phyloP scores from a whole-genome alignment of 2,329 filamentous ascomycete genomes.

The Geoglossum cookeanum region DNA sequence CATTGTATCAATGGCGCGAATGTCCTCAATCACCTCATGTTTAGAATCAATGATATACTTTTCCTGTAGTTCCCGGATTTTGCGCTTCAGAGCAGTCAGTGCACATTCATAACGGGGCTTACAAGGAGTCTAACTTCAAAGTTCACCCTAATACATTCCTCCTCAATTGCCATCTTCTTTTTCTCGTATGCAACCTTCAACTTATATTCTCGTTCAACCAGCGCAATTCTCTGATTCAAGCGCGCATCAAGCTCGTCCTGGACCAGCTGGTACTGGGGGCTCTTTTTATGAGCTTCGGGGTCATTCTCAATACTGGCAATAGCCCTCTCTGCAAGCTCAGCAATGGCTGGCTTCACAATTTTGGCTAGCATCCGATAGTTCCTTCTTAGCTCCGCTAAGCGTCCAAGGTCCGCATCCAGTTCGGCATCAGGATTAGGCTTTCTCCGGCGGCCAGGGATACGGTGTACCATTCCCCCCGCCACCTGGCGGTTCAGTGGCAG shows the following conservation, averaged over 20 bases:
- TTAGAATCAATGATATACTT: neutral
- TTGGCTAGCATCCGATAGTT: neutral
- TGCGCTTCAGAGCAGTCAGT: neutral
- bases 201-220: slow-evolving; percentile 1
- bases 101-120: neutral
- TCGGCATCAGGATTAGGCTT: slow-evolving; percentile 1
- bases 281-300: neutral
- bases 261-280: neutral
- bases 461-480: neutral
- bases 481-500: neutral
- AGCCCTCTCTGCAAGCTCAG: neutral
- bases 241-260: slow-evolving; percentile 3
- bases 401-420: neutral
- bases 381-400: neutral
- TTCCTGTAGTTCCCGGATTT: neutral
- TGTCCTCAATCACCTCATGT: neutral
- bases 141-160: neutral
- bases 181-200: neutral
- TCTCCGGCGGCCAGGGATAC: neutral
- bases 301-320: neutral
- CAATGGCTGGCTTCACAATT: neutral
- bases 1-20: neutral
- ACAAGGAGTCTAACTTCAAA: neutral
- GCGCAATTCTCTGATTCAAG: neutral
- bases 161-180: neutral